Base-by-base conservation (phyloP, 2,329 filamentous ascomycete species). In the Microthyrium microscopicum region DNA sequence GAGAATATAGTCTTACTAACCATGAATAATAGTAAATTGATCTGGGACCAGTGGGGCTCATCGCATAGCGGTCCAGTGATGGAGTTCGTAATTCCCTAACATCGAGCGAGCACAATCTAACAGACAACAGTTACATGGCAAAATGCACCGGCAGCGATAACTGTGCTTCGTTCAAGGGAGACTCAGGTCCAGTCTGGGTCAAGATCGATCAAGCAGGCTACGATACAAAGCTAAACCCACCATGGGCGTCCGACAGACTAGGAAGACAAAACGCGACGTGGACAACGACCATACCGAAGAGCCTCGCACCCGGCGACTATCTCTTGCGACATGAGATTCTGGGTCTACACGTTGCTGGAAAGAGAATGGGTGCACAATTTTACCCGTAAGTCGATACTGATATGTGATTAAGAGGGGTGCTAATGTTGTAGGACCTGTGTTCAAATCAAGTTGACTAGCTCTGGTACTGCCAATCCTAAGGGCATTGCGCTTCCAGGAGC, bases 341-440 rank as follows among this genome's bases (percentile, higher is more conserved):
- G 36, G 57, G 57, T 26, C 52, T 61, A 7, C 57, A 62, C 40
- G 54, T 59, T 44, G 52, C 49, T 19, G 41, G 47, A 45, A 37
- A 42, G 27, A 25, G 41, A n/a, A 46, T 45, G 29, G 57, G 57
- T 31, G 56, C 57, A 13, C 58, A 61, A 40, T 52, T 60, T 40
- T 62, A 62, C 46, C 31, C 31, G 5, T n/a, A n/a, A n/a, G n/a
- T n/a, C n/a, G n/a, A n/a, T n/a, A n/a, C n/a, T n/a, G n/a, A n/a
- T n/a, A n/a, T n/a, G n/a, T n/a, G n/a, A n/a, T n/a, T n/a, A n/a
- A n/a, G n/a, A 41, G 15, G 1, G n/a, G n/a, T n/a, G n/a, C n/a
- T n/a, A n/a, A n/a, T n/a, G n/a, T n/a, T n/a, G n/a, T n/a, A 53
- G 55, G 46, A 53, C 54, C 41, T 61, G 56, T 44, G 48, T 57